phyloP scores from a whole-genome alignment of 1,284 basidiomycete species.

The Malassezia brasiliensis region DNA sequence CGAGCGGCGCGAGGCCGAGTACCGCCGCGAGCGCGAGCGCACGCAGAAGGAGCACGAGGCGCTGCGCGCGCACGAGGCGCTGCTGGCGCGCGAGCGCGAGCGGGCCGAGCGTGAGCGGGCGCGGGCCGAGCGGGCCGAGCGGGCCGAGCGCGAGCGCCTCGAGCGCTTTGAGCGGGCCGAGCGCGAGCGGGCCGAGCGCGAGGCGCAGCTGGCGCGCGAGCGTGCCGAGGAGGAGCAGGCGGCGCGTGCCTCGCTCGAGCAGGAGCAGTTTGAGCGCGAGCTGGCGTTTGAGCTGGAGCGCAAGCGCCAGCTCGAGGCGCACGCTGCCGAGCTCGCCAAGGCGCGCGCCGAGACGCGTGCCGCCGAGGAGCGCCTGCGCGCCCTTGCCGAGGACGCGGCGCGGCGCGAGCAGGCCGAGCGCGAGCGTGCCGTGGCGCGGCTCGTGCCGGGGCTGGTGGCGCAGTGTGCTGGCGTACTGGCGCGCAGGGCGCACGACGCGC shows the following conservation, averaged over 20 bases:
- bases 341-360: constrained; percentile 15
- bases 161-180: not conserved
- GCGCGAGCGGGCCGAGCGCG: not conserved
- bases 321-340: constrained; percentile 13
- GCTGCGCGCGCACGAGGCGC: constrained; percentile 10
- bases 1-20: constrained; percentile 11
- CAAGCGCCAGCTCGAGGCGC: constrained; percentile 13
- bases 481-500: not conserved
- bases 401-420: not conserved
- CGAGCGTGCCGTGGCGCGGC: not conserved
- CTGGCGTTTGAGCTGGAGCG: constrained; percentile 18
- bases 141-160: not conserved
- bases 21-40: constrained; percentile 9
- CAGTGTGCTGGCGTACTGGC: constrained; percentile 2
- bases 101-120: not conserved
- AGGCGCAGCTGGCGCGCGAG: not conserved
- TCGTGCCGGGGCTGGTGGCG: not conserved
- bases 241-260: not conserved
- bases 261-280: constrained; percentile 11
- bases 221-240: not conserved
- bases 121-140: constrained; percentile 1
- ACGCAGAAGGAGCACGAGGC: constrained; percentile 17
- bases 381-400: not conserved
- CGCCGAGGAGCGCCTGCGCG: constrained; percentile 11
- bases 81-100: constrained; percentile 9